These are phyloP conservation scores for Dipsacomyces acuminosporus DNA, from an alignment of 371 early-diverging fungal species.

Conservation along the genomic window DNA sequence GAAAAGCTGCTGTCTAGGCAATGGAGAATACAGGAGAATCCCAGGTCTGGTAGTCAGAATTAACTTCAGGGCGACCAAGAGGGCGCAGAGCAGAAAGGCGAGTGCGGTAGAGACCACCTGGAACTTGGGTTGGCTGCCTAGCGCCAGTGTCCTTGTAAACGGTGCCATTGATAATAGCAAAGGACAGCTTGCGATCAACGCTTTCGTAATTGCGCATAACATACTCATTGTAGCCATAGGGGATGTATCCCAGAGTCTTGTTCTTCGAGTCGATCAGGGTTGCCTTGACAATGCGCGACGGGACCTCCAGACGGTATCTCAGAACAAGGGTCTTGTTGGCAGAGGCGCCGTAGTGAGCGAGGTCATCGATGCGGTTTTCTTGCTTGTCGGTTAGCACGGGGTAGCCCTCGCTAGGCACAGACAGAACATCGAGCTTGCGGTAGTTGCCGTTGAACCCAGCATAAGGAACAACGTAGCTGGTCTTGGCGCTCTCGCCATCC, in stretches of 20 bases:
- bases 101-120: conserved; percentile 26
- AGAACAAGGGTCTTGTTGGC: neutral
- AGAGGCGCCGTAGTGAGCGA: conserved; percentile 7
- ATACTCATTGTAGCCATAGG: conserved; percentile 16
- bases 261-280: conserved; percentile 11
- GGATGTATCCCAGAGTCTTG: conserved; percentile 17
- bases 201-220: conserved; percentile 8
- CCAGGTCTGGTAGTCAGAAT: conserved; percentile 35
- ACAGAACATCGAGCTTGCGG: conserved; percentile 8
- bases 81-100: conserved; percentile 32
- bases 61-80: conserved; percentile 16
- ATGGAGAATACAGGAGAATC: conserved; percentile 16
- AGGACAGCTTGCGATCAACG: neutral
- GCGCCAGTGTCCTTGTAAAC: conserved; percentile 16
- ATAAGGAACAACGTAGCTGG: conserved; percentile 25
- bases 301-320: conserved; percentile 9
- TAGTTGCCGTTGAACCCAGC: conserved; percentile 40
- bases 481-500: conserved; percentile 7
- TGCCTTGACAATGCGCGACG: conserved; percentile 5
- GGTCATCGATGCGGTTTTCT: conserved; percentile 17
- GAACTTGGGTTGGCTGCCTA: neutral
- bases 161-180: neutral
- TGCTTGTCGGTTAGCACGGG: conserved; percentile 6
- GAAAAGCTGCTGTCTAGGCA: too few species aligned
- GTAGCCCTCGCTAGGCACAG: conserved; percentile 7